These are phyloP conservation scores for Gossypium sturtianum DNA, from an alignment of 345 rosid genomes.

Conservation along the genomic window DNA sequence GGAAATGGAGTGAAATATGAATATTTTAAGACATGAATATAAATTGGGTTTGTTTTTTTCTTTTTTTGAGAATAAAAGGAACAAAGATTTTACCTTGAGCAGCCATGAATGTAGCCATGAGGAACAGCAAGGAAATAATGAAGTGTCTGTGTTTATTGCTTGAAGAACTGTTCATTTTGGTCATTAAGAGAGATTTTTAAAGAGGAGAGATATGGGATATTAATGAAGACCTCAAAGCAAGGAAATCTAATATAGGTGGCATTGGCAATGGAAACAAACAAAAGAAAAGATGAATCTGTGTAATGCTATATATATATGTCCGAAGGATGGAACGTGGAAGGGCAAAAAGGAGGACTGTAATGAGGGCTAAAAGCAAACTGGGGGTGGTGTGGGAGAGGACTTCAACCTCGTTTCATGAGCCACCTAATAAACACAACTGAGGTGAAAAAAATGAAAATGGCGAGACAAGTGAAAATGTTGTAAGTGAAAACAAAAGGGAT, in stretches of 20 bases:
- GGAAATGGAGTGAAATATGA: conserved; percentile 4
- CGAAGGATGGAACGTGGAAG: conserved; percentile 22
- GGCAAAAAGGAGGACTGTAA: conserved; percentile 20
- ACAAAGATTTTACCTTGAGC: conserved; percentile 23
- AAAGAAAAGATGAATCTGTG: conserved; percentile 1
- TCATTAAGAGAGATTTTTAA: background rate
- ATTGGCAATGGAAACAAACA: conserved; percentile 7
- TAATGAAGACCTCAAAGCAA: background rate
- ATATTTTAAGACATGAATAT: too few relatives aligned
- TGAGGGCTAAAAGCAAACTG: conserved; percentile 7
- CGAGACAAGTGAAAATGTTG: too few relatives aligned
- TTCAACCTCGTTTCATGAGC: conserved; percentile 23
- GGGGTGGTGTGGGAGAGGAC: conserved; percentile 14
- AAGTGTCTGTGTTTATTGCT: conserved; percentile 19
- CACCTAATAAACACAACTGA: too few relatives aligned
- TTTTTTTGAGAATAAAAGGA: background rate
- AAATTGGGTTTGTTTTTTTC: background rate
- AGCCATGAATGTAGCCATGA: conserved; percentile 26
- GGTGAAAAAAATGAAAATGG: background rate
- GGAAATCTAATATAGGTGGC: conserved; percentile 16
- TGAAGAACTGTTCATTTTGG: conserved; percentile 32
- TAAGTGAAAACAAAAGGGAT: too few relatives aligned
- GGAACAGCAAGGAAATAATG: conserved; percentile 25
- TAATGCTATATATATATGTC: background rate
- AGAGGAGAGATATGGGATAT: background rate